Conservation (phyloP, 2,329 filamentous ascomycete species). For the Cladosporium sp. region DNA sequence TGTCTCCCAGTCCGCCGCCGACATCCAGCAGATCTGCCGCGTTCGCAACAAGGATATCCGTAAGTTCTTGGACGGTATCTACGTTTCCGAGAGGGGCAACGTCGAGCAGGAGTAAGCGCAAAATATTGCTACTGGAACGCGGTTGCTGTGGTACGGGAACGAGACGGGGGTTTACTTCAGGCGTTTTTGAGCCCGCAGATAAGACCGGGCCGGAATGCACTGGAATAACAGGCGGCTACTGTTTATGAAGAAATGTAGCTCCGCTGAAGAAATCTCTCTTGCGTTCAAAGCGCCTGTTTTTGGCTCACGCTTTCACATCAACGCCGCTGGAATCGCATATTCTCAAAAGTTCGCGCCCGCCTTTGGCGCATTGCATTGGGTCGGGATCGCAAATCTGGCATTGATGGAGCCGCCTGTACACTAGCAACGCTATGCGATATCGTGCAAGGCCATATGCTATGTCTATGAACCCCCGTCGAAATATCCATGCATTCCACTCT, state of each 20-base stretch:
- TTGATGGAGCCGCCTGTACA: not conserved
- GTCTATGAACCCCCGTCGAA: not conserved
- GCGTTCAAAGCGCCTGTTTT: constrained; percentile 13
- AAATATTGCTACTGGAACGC: constrained; percentile 1
- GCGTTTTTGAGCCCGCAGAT: constrained; percentile 12
- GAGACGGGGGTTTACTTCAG: constrained; percentile 13
- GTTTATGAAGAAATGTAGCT: constrained; percentile 10
- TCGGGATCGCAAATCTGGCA: not conserved
- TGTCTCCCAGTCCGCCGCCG: constrained; percentile 96
- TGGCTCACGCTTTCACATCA: constrained; percentile 1
- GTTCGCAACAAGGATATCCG: constrained; percentile 99
- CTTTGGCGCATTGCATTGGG: not conserved
- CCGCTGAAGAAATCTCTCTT: constrained; percentile 13
- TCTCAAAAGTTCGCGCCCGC: not conserved
- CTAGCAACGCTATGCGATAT: not conserved
- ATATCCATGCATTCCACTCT: not conserved
- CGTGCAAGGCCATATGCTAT: not conserved
- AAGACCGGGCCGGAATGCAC: constrained; percentile 12
- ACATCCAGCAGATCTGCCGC: constrained; percentile 99
- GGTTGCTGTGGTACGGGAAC: constrained; percentile 10
- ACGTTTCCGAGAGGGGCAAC: constrained; percentile 99
- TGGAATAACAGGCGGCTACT: constrained; percentile 13
- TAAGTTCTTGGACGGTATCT: constrained; percentile 99
- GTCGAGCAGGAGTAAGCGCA: constrained; percentile 46
- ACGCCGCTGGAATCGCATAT: not conserved